Base-by-base conservation (phyloP, 2,329 filamentous ascomycete genomes). In the Pseudogymnoascus pannorum region DNA sequence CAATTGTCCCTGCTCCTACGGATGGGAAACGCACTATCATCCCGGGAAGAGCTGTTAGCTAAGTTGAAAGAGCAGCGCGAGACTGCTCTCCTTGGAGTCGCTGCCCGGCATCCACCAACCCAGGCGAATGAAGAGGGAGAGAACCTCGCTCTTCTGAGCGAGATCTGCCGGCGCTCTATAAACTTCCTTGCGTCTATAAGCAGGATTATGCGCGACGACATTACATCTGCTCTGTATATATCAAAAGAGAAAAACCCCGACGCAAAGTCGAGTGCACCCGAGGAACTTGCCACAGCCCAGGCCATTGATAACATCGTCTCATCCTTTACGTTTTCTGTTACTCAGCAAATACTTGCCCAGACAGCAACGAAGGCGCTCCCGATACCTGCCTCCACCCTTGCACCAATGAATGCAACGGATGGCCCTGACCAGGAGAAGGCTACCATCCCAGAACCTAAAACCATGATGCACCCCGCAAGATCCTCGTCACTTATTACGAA, bases 151-250 rank as follows among this genome's bases (percentile, higher is more conserved):
- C 84, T 92, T 64, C 81, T 97, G n/a, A 88, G 91, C 1, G 92
- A 97, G 70, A 85, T 97, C 26, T 96, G 92, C 71, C 86, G 86
- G 64, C 83, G 92, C 62, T 87, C 91, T 1, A 81, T 94, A 8
- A 87, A 90, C 64, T 97, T 97, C 68, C 88, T 97, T 36, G 88
- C 90, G 1, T 84, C 87, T 38, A 87, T 91, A 36, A 89, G 91
- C 2, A 85, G 89, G 60, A 85, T 92, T 20, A 86, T 97, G 76
- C 84, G 92, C 59, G 82, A 85, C 60, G 94, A 97, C 70, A 78
- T 97, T 2, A 75, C 85, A 54, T 79, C 81, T n/a, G 85, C 87
- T 35, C 77, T 87, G 24, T 59, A 33, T 44, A 64, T 22, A 44
- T 54, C 22, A 24, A 62, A 57, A 54, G 63, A 57, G 48, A 60